phyloP scores from a whole-genome alignment of 2,329 filamentous ascomycete genomes.

The Ophiostoma montium region DNA sequence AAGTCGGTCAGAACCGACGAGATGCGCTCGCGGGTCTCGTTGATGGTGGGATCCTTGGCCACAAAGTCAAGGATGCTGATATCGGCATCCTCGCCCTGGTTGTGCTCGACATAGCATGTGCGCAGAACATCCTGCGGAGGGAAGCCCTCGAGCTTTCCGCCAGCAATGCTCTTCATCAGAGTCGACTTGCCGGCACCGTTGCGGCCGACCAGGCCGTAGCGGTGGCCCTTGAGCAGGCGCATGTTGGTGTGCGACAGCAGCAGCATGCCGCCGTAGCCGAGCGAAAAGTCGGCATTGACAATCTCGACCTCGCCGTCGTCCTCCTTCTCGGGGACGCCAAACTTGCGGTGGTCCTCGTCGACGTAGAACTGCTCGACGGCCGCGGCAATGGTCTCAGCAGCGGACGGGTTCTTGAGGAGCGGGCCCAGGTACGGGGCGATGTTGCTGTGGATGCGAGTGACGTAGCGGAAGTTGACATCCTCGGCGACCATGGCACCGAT shows the following conservation, averaged over 20 bases:
- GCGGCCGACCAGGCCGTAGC: constrained; percentile 95
- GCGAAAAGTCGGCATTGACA: constrained; percentile 93
- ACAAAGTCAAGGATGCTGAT: constrained; percentile 93
- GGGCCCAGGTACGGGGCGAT: constrained; percentile 63
- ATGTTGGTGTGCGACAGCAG: constrained; percentile 84
- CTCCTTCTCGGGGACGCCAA: constrained; percentile 68
- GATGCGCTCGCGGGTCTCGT: constrained; percentile 68
- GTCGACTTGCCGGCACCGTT: constrained; percentile 99
- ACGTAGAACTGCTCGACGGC: constrained; percentile 66
- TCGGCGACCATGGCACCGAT: constrained; percentile 75
- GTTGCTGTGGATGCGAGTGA: constrained; percentile 54
- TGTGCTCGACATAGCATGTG: constrained; percentile 98
- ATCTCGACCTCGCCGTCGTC: constrained; percentile 91
- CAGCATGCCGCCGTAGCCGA: constrained; percentile 96
- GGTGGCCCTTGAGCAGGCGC: constrained; percentile 79
- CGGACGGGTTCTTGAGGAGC: constrained; percentile 48
- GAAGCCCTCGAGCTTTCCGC: constrained; percentile 93
- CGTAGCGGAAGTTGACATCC: constrained; percentile 69
- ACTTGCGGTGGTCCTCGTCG: constrained; percentile 76
- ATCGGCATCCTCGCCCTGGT: constrained; percentile 94
- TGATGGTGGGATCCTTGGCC: constrained; percentile 74
- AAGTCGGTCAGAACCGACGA: constrained; percentile 75
- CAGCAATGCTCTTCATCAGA: constrained; percentile 86
- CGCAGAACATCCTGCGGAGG: constrained; percentile 81
- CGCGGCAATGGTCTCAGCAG: constrained; percentile 49